Evolutionary conservation across 179 eudicot species (phyloP).

Genomic region (Actinidia arguta): DNA sequence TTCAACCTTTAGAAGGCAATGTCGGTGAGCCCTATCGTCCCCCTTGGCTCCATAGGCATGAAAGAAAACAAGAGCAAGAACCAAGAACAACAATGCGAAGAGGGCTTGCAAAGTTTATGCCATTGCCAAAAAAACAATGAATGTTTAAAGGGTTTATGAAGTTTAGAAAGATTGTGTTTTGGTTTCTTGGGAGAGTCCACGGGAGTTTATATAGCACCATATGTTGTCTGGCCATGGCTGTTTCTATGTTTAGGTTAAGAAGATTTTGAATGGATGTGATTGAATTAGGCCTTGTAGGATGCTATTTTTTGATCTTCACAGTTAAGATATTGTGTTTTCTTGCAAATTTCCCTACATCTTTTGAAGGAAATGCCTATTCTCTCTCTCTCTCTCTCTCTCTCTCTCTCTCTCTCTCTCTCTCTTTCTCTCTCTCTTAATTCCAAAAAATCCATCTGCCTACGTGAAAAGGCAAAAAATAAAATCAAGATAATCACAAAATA

Average conservation of each 20-base stretch:
- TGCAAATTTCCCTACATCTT: neutral
- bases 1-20: too few species aligned
- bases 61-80: neutral
- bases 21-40: neutral
- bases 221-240: neutral
- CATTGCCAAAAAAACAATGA: neutral
- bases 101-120: conserved; percentile 8
- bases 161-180: neutral
- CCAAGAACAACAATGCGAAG: neutral
- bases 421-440: neutral
- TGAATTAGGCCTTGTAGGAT: neutral
- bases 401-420: neutral
- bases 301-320: conserved; percentile 9
- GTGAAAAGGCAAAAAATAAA: neutral
- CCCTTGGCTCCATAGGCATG: neutral
- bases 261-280: conserved; percentile 3
- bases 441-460: neutral
- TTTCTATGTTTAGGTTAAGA: conserved; percentile 2
- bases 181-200: neutral
- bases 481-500: neutral
- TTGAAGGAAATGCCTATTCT: neutral
- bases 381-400: neutral
- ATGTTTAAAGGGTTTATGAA: neutral
- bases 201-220: neutral
- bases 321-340: neutral